These are phyloP conservation scores for Claviceps pusilla DNA, from an alignment of 2,329 filamentous ascomycete genomes.

Conservation along the genomic window DNA sequence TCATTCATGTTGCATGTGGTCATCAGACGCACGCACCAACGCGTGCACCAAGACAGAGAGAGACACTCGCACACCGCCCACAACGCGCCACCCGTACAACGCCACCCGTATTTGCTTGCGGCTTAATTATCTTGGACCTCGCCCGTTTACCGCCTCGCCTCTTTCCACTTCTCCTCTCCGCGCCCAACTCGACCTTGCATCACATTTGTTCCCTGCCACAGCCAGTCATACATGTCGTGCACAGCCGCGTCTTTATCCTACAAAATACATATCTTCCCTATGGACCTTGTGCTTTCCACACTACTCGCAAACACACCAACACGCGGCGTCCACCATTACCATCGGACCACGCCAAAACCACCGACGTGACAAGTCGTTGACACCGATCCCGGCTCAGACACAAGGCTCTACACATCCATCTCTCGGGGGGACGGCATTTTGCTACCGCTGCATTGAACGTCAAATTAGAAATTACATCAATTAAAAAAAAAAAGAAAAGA, in stretches of 20 bases:
- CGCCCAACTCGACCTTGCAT: not conserved
- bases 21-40: not conserved
- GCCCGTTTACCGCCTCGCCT: not conserved
- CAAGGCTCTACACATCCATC: not conserved
- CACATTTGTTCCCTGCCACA: not conserved
- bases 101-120: not conserved
- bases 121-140: not conserved
- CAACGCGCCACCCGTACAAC: not conserved
- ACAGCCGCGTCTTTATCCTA: not conserved
- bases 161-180: not conserved
- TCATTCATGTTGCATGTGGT: not conserved
- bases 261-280: not conserved
- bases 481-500: too few relatives aligned
- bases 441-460: too few relatives aligned
- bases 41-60: too few relatives aligned
- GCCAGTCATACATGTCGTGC: not conserved
- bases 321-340: not conserved
- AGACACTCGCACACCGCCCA: not conserved
- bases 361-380: not conserved
- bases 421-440: not conserved
- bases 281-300: conserved; percentile 1
- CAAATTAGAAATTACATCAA: too few relatives aligned
- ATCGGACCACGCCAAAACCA: not conserved
- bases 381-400: not conserved
- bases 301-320: not conserved